phyloP scores from a whole-genome alignment of 2,329 filamentous ascomycete genomes.

The Colletotrichum chlorophyti region DNA sequence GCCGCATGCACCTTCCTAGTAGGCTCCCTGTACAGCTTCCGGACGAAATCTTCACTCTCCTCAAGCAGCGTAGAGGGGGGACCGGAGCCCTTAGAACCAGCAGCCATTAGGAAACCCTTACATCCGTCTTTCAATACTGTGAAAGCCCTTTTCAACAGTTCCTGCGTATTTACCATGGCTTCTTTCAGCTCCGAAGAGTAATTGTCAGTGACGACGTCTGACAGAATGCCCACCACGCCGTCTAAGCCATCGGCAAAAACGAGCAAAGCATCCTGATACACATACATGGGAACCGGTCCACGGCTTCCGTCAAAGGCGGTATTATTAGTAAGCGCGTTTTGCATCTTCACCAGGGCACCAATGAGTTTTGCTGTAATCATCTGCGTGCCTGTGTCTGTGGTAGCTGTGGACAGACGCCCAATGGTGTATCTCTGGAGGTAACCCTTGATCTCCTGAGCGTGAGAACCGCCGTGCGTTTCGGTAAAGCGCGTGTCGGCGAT shows the following conservation, averaged over 20 bases:
- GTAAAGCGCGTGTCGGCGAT: slow-evolving; percentile 14
- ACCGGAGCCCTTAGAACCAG: not conserved
- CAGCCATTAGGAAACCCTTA: not conserved
- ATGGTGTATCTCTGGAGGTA: slow-evolving; percentile 11
- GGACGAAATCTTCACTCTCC: not conserved
- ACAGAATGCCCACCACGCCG: not conserved
- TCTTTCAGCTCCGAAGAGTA: not conserved
- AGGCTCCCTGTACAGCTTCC: not conserved
- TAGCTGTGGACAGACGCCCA: slow-evolving; percentile 7
- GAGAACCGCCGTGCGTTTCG: slow-evolving; percentile 19
- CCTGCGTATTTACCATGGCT: not conserved
- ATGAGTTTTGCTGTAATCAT: not conserved
- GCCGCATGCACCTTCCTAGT: slow-evolving; percentile 1
- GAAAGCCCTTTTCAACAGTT: slow-evolving; percentile 4
- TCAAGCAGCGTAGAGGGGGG: not conserved
- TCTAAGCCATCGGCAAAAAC: slow-evolving; percentile 16
- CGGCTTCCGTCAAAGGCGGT: slow-evolving; percentile 14
- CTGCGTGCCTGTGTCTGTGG: not conserved
- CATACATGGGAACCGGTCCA: slow-evolving; percentile 13
- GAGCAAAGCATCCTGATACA: slow-evolving; percentile 19
- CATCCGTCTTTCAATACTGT: slow-evolving; percentile 5
- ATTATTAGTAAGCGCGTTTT: slow-evolving; percentile 23
- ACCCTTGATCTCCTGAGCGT: slow-evolving; percentile 18
- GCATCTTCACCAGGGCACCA: slow-evolving; percentile 1
- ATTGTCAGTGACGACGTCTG: not conserved